A percentile compares a stretch with the other conserved stretches of the same genome.
Conservation (phyloP, 2,329 filamentous ascomycete genomes). For the Apiospora phragmitis region DNA sequence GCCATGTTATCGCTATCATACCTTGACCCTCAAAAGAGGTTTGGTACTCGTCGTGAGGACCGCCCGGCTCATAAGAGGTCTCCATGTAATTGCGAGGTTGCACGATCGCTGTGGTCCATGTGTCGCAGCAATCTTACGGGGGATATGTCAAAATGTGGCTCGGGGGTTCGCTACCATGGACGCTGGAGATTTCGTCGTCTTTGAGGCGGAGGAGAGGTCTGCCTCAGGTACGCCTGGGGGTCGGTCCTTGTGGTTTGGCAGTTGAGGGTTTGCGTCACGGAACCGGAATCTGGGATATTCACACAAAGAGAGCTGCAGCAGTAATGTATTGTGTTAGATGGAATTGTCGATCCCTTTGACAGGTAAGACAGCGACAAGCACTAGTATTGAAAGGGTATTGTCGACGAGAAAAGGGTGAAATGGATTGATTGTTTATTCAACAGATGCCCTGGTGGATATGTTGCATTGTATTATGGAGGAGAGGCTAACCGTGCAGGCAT, state of each 20-base stretch:
- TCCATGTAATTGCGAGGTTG: conserved; percentile 18
- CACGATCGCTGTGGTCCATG: conserved; percentile 15
- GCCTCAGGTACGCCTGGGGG: not conserved
- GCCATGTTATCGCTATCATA: conserved; percentile 11
- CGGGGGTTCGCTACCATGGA: conserved; percentile 5
- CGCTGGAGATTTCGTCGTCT: not conserved
- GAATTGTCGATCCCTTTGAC: conserved; percentile 7
- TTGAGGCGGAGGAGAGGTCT: not conserved
- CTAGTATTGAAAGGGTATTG: not conserved
- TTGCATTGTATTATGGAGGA: not conserved
- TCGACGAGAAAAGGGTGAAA: not conserved
- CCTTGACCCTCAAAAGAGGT: conserved; percentile 17
- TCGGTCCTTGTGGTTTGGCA: not conserved
- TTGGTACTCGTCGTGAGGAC: conserved; percentile 16
- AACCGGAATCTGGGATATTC: not conserved
- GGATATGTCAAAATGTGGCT: conserved; percentile 2
- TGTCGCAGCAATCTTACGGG: conserved; percentile 11
- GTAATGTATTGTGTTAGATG: conserved; percentile 6
- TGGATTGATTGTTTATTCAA: conserved; percentile 3
- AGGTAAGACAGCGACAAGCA: not conserved
- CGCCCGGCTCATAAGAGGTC: conserved; percentile 17
- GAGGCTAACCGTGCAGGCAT: conserved; percentile 1
- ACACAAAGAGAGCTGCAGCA: not conserved
- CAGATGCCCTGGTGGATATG: not conserved
- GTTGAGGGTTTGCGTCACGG: conserved; percentile 1